These are phyloP conservation scores for Albophoma yamanashiensis DNA, from an alignment of 2,329 filamentous ascomycete genomes.

Conservation along the genomic window DNA sequence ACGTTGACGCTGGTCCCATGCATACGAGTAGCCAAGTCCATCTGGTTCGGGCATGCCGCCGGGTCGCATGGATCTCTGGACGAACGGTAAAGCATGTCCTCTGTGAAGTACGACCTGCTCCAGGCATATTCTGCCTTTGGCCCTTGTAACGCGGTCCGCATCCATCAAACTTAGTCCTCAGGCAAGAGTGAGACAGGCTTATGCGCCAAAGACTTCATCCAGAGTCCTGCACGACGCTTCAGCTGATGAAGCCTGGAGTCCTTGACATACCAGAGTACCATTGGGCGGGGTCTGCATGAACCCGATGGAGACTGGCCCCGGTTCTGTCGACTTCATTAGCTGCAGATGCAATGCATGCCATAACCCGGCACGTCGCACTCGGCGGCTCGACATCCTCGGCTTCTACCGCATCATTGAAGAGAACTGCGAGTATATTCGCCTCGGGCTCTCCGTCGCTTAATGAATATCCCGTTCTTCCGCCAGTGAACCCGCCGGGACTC, in stretches of 20 bases:
- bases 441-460: background rate
- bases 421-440: slow-evolving; percentile 1
- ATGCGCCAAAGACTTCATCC: background rate
- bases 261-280: background rate
- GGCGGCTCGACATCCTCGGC: background rate
- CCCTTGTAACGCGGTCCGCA: background rate
- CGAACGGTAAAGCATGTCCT: background rate
- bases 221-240: background rate
- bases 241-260: background rate
- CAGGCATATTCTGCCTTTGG: background rate
- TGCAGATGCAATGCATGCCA: slow-evolving; percentile 13
- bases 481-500: background rate
- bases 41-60: background rate
- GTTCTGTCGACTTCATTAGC: slow-evolving; percentile 1
- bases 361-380: slow-evolving; percentile 1
- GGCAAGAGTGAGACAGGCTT: background rate
- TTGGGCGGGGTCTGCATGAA: slow-evolving; percentile 6
- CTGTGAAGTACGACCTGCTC: background rate
- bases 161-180: background rate
- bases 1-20: background rate
- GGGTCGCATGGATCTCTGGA: background rate
- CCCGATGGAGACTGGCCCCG: background rate
- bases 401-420: background rate
- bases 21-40: too few species aligned
- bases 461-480: background rate